Base-by-base conservation (phyloP, 2,329 filamentous ascomycete genomes). In the Microcyclospora pomicola region DNA sequence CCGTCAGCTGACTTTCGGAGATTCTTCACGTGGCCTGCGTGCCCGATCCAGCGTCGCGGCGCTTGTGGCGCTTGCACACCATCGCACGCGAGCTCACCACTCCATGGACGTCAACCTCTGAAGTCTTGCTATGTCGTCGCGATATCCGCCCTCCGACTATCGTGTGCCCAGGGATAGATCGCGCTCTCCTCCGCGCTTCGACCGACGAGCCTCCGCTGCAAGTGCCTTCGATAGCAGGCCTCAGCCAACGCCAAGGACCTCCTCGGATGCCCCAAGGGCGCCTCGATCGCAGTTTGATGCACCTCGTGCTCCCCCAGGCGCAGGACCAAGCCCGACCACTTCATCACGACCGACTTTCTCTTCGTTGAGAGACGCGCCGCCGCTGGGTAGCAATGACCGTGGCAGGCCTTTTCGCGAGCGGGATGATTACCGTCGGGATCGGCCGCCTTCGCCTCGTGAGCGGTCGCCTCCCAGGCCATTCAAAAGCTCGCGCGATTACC, bases 281-380 rank as follows among this genome's bases (percentile, higher is more conserved):
- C 85, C 86, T 9, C 85, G 87, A 59, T 83, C 82, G 3, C 65
- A 86, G 40, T 72, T 81, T 42, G 82, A 88, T 73, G 24, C 72
- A 12, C 54, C 61, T 35, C 59, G 64, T 37, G 54, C 55, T n/a
- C 55, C 59, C 30, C 51, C 55, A 35, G 42, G 55, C 9, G 57
- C 53, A 52, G 64, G 65, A 31, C 69, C 74, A 15, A 81, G 84
- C 37, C 79, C 77, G 49, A 67, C 74, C 45, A 68, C 67, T 14
- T 36, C 41, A 12, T 38, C 46, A 36, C 46, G 50, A 24, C 49
- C 45, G 2, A 39, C 41, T 9, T 48, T 42, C 32, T 34, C 44
- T 2, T 48, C 45, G 28, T 40, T 73, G 68, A 50, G 76, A 67
- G 43, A 72, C 69, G 58, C 75, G 62, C 49, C 69, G 56, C 52